These are phyloP conservation scores for Zygnema circumcarinatum DNA, from an alignment of 139 green algal species.

Conservation along the genomic window DNA sequence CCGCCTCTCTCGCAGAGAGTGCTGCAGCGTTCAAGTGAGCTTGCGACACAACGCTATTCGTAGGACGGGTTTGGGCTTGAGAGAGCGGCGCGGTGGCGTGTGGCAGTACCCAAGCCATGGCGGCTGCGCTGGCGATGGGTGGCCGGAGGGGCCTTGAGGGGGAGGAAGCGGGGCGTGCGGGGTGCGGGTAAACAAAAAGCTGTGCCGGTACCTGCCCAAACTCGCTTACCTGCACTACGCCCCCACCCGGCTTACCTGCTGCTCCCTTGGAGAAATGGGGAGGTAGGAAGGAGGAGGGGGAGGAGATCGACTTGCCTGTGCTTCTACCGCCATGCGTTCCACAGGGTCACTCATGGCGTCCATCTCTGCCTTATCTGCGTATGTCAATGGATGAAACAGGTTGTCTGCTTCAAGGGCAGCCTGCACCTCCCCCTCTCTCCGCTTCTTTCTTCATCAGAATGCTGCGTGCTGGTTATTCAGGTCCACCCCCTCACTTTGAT, in stretches of 20 bases:
- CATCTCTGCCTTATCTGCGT: conserved; percentile 75
- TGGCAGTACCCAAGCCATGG: too few relatives aligned
- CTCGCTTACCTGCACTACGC: conserved; percentile 90
- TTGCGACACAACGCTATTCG: too few relatives aligned
- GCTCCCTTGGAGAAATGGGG: background rate
- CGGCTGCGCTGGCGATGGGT: too few relatives aligned
- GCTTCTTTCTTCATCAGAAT: conserved; percentile 66
- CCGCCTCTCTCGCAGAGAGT: too few relatives aligned
- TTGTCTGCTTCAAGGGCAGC: conserved; percentile 82
- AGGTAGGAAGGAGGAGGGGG: background rate
- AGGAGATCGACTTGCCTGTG: conserved; percentile 39
- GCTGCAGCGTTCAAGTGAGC: too few relatives aligned
- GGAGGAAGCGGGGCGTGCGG: conserved; percentile 29
- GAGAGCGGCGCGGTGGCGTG: too few relatives aligned
- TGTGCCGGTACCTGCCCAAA: conserved; percentile 89
- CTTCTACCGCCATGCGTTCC: conserved; percentile 54
- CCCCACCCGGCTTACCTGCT: too few relatives aligned
- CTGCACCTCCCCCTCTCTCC: conserved; percentile 64
- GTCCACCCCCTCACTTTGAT: background rate
- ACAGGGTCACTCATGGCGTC: conserved; percentile 51
- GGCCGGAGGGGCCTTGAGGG: too few relatives aligned
- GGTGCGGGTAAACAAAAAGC: conserved; percentile 78
- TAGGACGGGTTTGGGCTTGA: too few relatives aligned
- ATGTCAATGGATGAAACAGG: conserved; percentile 89
- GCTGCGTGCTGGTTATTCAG: conserved; percentile 56